Base-by-base conservation (phyloP, 2,329 filamentous ascomycete genomes). In the Nothophaeocryptopus gaeumannii region DNA sequence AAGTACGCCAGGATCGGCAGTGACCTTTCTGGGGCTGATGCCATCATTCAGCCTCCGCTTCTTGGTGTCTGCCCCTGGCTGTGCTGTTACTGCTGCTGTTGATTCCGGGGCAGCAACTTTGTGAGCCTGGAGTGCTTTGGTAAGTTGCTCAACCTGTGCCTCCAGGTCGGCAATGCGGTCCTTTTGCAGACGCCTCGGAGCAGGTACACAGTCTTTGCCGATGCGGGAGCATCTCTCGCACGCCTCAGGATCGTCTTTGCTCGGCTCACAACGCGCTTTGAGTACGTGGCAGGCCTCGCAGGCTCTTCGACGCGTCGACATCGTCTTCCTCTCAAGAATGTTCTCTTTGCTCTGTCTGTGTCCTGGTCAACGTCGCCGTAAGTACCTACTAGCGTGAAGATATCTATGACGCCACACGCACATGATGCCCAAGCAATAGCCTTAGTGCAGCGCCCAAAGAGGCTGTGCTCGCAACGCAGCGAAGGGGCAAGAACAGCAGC, bases 121-220 rank as follows among this genome's bases (percentile, higher is more conserved):
- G 15, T 50, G 46, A 15, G 47, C 42, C n/a, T 45, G 41, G 5
- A 53, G 35, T 3, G 42, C 46, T 34, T 39, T 50, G 5, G 51
- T 50, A 26, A 53, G 31, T 16, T 50, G 26, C 10, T 49, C 45
- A 7, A 53, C 43, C 11, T 53, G 51, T 14, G 47, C 43, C 38
- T 53, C 51, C 10, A 53, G 26, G 5, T 48, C 51, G n/a, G 51
- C 43, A 34, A 53, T 53, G 13, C 51, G 51, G 32, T 53, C 43
- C 42, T 43, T 9, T 31, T 53, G 51, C 9, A 41, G 34, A 20
- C 47, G 37, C 33, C 51, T 37, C 29, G 39, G 32, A 5, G 51
- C 51, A 10, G 51, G 51, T 12, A 50, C 42, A 34, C 51, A 53
- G 13, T 53, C 46, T 29, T 43, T 50, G 7, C 46, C 51, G 32